Base-by-base conservation (phyloP, 352 stramenopile species). In the Phytophthora uliginosa region DNA sequence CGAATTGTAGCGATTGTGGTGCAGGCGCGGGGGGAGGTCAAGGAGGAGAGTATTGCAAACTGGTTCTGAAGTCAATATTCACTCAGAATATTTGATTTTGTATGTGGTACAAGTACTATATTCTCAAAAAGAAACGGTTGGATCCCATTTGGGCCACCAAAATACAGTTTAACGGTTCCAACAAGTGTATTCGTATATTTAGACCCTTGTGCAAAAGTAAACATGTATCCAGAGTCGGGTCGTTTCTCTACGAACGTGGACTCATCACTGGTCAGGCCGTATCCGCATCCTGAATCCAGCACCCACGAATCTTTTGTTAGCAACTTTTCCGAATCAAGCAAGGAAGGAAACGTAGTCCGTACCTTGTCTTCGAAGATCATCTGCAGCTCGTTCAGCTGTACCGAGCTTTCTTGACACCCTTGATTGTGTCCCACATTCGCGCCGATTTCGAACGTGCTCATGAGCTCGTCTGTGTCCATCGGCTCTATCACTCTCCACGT, bases 171-270 rank as follows among this genome's bases (percentile, higher is more conserved):
- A 4, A 66, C n/a, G 31, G 50, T 71, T 9, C 38, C 65, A 58
- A 53, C 59, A n/a, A 20, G 40, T 48, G 40, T 48, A 48, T 48
- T 48, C 34, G 34, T 47, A 20, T 20, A 2, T n/a, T 47, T 47
- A 47, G 63, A 60, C 7, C 33, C 54, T 26, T 73, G 50, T 50
- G 66, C 53, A 51, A 63, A 73, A 13, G 58, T 73, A 73, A 73
- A 68, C 31, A 53, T 59, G 60, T 67, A 67, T 20, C 3, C 5
- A 18, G 8, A 63, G 24, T 67, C 15, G 31, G 55, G 33, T 22
- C 18, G 7, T 31, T 34, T 59, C 3, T 40, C 22, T 0, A 64
- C 52, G n/a, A 73, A 64, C 18, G n/a, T 20, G 4, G 59, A 10
- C 13, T 18, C 40, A 2, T 73, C 51, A 31, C 51, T 54, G 38